phyloP scores from a whole-genome alignment of 1,284 basidiomycete species.

The Rhodotorula glutinis region DNA sequence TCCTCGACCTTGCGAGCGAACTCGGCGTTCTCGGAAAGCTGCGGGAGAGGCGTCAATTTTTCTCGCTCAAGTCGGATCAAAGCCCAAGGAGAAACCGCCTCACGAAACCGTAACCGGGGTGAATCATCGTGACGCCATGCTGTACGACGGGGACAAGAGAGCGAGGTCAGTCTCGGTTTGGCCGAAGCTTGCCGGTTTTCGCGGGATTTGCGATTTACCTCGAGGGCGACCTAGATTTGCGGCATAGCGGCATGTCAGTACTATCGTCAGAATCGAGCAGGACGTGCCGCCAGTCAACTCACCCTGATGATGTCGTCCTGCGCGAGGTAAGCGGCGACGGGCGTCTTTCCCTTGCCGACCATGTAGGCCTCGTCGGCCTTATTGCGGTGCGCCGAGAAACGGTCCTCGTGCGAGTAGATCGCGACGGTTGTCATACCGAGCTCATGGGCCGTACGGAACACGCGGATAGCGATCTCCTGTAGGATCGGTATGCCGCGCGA shows the following conservation, averaged over 20 bases:
- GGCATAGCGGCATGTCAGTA: no score
- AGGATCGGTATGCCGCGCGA: no score
- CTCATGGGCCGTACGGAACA: constrained; percentile 98
- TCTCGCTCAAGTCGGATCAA: neutral
- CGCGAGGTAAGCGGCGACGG: constrained; percentile 93
- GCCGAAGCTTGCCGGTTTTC: no score
- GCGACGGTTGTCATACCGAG: constrained; percentile 99
- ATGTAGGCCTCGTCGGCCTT: constrained; percentile 99
- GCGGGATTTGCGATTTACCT: constrained; percentile 3
- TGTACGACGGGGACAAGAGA: neutral
- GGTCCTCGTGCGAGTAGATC: constrained; percentile 96
- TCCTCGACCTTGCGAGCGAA: constrained; percentile 96
- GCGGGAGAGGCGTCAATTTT: constrained; percentile 69
- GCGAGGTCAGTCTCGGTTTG: neutral
- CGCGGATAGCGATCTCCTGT: constrained; percentile 98
- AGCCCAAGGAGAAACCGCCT: neutral
- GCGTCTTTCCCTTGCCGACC: constrained; percentile 91
- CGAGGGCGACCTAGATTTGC: constrained; percentile 16
- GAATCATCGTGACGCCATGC: constrained; percentile 95
- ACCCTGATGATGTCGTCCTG: constrained; percentile 87
- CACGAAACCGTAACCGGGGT: constrained; percentile 97
- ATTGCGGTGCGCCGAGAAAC: constrained; percentile 94
- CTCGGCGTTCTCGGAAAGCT: constrained; percentile 85
- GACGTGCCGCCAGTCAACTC: constrained; percentile 58
- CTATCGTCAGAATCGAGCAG: constrained; percentile 60